A percentile compares a stretch with the other conserved stretches of the same genome.
Conservation (phyloP, 73 alveolate genomes). For the Paramecium pentaurelia region DNA sequence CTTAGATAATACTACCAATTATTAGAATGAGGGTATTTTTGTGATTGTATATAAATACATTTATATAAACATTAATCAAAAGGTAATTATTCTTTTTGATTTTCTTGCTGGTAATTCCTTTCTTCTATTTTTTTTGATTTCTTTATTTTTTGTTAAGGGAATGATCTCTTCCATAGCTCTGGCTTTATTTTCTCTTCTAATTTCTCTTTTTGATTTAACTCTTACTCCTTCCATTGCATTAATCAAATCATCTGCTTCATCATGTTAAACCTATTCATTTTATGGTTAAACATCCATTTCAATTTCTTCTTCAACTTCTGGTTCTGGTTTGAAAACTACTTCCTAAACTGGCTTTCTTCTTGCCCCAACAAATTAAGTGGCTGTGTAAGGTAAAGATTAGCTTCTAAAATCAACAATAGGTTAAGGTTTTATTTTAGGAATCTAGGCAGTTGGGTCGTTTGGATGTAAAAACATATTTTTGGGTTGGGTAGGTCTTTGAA, state of each 20-base stretch:
- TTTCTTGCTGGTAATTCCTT: constrained; percentile 11
- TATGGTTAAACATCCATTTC: neutral
- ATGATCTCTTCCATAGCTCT: constrained; percentile 32
- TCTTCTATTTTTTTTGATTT: constrained; percentile 19
- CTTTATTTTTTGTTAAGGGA: neutral
- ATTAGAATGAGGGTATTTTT: neutral
- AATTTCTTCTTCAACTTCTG: neutral
- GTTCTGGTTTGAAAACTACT: neutral
- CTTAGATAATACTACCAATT: constrained; percentile 51
- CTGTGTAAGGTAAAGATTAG: constrained; percentile 39
- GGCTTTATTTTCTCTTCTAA: neutral
- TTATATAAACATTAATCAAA: neutral
- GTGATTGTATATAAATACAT: neutral
- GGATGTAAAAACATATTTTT: constrained; percentile 52
- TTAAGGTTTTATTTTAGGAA: constrained; percentile 44
- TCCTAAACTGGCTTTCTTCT: constrained; percentile 27
- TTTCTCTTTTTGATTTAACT: neutral
- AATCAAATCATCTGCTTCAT: constrained; percentile 42
- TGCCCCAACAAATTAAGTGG: constrained; percentile 58
- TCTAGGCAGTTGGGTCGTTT: constrained; percentile 45
- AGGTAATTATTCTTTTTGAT: constrained; percentile 6
- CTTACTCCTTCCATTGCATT: constrained; percentile 30
- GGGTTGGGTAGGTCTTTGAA: neutral
- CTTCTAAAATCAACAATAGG: constrained; percentile 55
- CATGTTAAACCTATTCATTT: neutral